These are phyloP conservation scores for Aureobasidium sp. DNA, from an alignment of 2,329 filamentous ascomycete species.

Conservation along the genomic window DNA sequence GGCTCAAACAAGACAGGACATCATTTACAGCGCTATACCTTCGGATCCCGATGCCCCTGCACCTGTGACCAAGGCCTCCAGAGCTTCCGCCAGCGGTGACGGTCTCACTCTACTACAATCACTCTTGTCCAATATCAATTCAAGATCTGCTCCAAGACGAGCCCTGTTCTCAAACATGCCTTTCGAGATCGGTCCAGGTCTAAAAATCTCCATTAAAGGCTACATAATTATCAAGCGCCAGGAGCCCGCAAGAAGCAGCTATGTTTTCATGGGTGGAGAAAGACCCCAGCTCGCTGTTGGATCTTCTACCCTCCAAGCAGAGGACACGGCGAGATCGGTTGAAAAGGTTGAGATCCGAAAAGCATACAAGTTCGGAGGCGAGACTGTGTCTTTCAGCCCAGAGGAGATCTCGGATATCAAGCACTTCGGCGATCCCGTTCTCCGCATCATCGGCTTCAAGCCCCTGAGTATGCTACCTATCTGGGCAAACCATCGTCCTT, in stretches of 20 bases:
- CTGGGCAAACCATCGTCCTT: conserved; percentile 80
- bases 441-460: conserved; percentile 93
- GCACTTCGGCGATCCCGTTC: conserved; percentile 71
- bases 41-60: conserved; percentile 59
- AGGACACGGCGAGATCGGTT: conserved; percentile 67
- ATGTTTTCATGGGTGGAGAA: conserved; percentile 82
- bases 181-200: conserved; percentile 74
- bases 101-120: conserved; percentile 72
- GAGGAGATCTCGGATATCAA: conserved; percentile 75
- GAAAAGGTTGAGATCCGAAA: conserved; percentile 78
- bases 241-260: conserved; percentile 70
- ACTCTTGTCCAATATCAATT: conserved; percentile 80
- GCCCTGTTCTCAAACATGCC: conserved; percentile 80
- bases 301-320: conserved; percentile 65
- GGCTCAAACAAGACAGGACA: conserved; percentile 52
- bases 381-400: conserved; percentile 74
- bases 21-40: conserved; percentile 72
- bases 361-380: conserved; percentile 92
- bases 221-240: conserved; percentile 85
- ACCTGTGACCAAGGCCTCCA: conserved; percentile 45
- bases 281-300: conserved; percentile 70
- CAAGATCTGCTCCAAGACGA: conserved; percentile 76
- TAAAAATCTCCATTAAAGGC: conserved; percentile 86
- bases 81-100: conserved; percentile 59
- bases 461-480: conserved; percentile 62